A percentile compares a stretch with the other conserved stretches of the same genome.
Evolutionary conservation across 768 basidiomycete species (phyloP).

Genomic region (Udeniomyces megalosporus): DNA sequence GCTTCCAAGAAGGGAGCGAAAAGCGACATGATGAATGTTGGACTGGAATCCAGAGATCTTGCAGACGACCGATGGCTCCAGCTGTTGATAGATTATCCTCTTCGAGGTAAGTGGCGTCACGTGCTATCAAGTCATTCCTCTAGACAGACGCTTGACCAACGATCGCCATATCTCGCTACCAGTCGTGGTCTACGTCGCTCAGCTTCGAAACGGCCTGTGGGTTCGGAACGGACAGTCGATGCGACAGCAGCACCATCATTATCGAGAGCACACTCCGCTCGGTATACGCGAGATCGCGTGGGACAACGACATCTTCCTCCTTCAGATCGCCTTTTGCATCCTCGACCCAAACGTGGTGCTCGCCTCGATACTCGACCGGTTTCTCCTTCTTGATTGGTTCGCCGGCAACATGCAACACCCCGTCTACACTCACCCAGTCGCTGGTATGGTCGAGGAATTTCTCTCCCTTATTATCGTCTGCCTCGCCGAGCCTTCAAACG

Average conservation of each 20-base stretch:
- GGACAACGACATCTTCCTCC: constrained; percentile 82
- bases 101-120: constrained; percentile 62
- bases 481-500: constrained; percentile 62
- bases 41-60: not conserved
- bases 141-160: too few relatives aligned
- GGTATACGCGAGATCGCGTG: constrained; percentile 78
- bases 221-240: constrained; percentile 94
- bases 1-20: too few relatives aligned
- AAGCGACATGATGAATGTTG: too few relatives aligned
- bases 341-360: constrained; percentile 59
- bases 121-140: too few relatives aligned
- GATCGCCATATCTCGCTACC: not conserved
- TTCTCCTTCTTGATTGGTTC: constrained; percentile 66
- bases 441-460: constrained; percentile 81
- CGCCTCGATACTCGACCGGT: constrained; percentile 76
- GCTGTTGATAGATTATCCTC: constrained; percentile 68
- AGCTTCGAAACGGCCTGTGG: constrained; percentile 90
- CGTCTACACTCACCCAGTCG: constrained; percentile 57
- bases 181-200: constrained; percentile 84
- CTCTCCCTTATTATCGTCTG: constrained; percentile 74
- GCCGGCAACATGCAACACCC: constrained; percentile 35
- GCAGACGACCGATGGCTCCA: constrained; percentile 35
- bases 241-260: constrained; percentile 84
- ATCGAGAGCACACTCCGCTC: constrained; percentile 65
- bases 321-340: constrained; percentile 67